Evolutionary conservation across 2,329 filamentous ascomycete species (phyloP), one percentile per base, ranked within the genome.

Genomic region (Blastomyces gilchristii): DNA sequence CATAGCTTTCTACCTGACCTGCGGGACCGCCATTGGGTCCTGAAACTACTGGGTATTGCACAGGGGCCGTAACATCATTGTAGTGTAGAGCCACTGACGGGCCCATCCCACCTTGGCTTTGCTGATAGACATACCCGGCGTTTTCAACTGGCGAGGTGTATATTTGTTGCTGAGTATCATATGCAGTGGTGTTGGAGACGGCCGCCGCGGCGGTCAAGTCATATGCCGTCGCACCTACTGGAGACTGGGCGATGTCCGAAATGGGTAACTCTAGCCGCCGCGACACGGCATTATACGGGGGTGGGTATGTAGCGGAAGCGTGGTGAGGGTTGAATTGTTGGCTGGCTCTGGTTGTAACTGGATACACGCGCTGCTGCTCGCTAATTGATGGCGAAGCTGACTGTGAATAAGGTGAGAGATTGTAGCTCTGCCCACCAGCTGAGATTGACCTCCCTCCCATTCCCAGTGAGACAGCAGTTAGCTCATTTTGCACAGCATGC

Each of bases 221-320:
- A 62, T 71, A 71, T 60, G 66, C 64, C 53, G 65, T 58, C 31
- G 67, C 58, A 67, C 66, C 61, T 63, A 57, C 54, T 50, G 65
- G 58, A 69, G 68, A 25, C 58, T 67, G 67, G 69, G 71, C 45
- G 69, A 68, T 60, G 69, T 68, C 62, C 66, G 65, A 52, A 68
- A 64, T 50, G 69, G 62, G n/a, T 41, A 57, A 50, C 64, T 63
- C 64, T 18, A 59, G 52, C 31, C 58, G 64, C 39, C 60, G 57
- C 6, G 63, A 54, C 25, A 64, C 16, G 25, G 60, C 60, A 60
- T 66, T 69, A 45, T 64, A 68, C 22, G 64, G 62, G 16, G 68
- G 68, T 6, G 69, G 69, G 57, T 70, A 70, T 3, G 69, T 68
- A 34, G 66, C 65, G 22, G 66, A 62, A 52, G 64, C 63, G 12